phyloP scores from a whole-genome alignment of 2,329 filamentous ascomycete species.

The Pseudogymnoascus sp. region DNA sequence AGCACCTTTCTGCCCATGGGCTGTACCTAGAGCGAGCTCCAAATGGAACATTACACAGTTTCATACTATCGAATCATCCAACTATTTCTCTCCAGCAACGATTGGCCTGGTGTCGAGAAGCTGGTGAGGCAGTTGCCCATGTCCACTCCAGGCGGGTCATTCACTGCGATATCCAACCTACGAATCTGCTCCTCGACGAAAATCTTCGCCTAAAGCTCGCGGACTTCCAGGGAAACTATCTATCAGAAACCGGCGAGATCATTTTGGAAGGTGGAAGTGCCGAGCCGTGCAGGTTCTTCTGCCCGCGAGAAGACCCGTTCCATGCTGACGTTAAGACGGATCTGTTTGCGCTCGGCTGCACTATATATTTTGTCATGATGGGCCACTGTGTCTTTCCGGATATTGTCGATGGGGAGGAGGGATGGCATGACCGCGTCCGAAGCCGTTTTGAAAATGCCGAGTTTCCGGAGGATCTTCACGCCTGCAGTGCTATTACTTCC shows the following conservation, averaged over 20 bases:
- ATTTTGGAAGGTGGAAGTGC: slow-evolving; percentile 12
- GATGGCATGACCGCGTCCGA: slow-evolving; percentile 16
- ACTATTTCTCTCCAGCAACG: background rate
- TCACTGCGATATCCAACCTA: slow-evolving; percentile 13
- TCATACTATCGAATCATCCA: slow-evolving; percentile 1
- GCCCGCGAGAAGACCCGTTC: slow-evolving; percentile 14
- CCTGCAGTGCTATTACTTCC: background rate
- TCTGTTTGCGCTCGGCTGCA: slow-evolving; percentile 19
- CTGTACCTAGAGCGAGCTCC: slow-evolving; percentile 12
- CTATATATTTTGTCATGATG: slow-evolving; percentile 19
- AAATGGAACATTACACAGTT: slow-evolving; percentile 11
- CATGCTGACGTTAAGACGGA: slow-evolving; percentile 17
- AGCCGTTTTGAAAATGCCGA: slow-evolving; percentile 13
- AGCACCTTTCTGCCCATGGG: slow-evolving; percentile 10
- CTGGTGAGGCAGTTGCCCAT: slow-evolving; percentile 13
- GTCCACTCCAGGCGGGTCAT: slow-evolving; percentile 12
- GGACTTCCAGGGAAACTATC: slow-evolving; percentile 15
- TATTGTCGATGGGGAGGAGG: slow-evolving; percentile 16
- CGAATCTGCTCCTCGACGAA: slow-evolving; percentile 16
- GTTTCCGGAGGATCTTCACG: slow-evolving; percentile 14
- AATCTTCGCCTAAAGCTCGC: slow-evolving; percentile 11
- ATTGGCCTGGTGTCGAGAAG: slow-evolving; percentile 8
- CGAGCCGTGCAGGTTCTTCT: slow-evolving; percentile 15
- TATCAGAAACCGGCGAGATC: slow-evolving; percentile 15
- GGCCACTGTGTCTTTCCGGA: slow-evolving; percentile 18